Evolutionary conservation across 352 stramenopile species (phyloP).

Genomic region (Globisporangium rhizosaccharum): DNA sequence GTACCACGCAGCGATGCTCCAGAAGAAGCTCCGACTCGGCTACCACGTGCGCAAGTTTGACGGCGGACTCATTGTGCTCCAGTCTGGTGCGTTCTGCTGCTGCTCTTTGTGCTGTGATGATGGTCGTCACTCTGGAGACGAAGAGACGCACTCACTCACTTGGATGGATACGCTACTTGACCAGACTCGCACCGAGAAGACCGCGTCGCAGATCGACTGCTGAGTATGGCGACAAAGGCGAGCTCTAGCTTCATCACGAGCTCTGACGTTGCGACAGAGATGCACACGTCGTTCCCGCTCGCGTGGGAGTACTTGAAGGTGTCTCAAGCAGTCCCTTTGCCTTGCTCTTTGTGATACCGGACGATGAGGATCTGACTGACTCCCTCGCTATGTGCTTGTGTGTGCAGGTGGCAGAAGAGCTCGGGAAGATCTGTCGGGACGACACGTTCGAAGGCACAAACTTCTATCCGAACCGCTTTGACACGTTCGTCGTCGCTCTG

Average conservation of each 20-base stretch:
- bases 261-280: conserved; percentile 85
- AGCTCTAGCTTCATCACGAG: conserved; percentile 82
- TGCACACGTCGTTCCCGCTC: conserved; percentile 93
- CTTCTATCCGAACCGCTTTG: conserved; percentile 94
- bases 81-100: conserved; percentile 46
- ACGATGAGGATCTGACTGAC: not conserved
- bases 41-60: conserved; percentile 93
- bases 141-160: not conserved
- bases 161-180: not conserved
- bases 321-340: not conserved
- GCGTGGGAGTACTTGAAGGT: conserved; percentile 94
- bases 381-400: not conserved
- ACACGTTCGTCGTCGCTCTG: conserved; percentile 26
- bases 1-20: conserved; percentile 83
- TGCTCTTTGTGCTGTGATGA: not conserved
- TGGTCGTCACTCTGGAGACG: conserved; percentile 1
- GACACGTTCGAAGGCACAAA: conserved; percentile 92
- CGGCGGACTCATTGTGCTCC: conserved; percentile 91
- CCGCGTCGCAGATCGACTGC: conserved; percentile 60
- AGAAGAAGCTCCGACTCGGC: conserved; percentile 84
- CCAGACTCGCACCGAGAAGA: conserved; percentile 84
- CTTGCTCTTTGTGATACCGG: not conserved
- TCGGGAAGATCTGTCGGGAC: conserved; percentile 93
- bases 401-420: conserved; percentile 85
- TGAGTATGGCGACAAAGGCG: conserved; percentile 71